Base-by-base conservation (phyloP, 768 basidiomycete genomes). In the Gloeophyllum trabeum region DNA sequence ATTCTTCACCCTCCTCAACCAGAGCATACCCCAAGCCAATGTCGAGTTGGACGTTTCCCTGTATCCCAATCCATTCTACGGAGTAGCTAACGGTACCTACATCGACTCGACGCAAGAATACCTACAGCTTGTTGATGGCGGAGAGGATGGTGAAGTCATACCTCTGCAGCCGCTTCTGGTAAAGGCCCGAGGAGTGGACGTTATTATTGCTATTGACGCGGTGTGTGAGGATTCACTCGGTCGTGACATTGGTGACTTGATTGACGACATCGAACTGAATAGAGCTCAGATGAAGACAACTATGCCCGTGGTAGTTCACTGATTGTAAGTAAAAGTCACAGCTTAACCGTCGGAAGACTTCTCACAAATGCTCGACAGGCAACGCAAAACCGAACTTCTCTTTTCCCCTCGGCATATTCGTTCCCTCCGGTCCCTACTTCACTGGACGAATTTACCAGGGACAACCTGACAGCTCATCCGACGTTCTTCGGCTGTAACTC, bases 401-500 rank as follows among this genome's bases (percentile, higher is more conserved):
- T 63, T 3, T 42, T 57, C 32, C 51, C 52, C 1, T 48, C 51
- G 22, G 32, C 42, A 6, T 43, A 53, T 20, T 47, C 57, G 36
- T 76, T 84, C 54, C 82, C 82, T 2, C 76, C 79, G 3, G 71
- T 82, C 24, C 82, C 82, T 12, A 51, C 61, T 5, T 66, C 64
- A 5, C 50, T 64, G 0, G 64, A 65, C 3, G 66, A 66, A 7
- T 86, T 83, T 56, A 52, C 80, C 26, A 55, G 61, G 1, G 70
- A 69, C 3, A 80, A 81, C 28, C 67, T 85, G 1, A 84, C 78
- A 51, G 61, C 61, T 35, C 73, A 79, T 21, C 75, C 84, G 2
- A 82, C 81, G 0, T 87, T 90, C 63, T 89, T 87, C 61, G 88
- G 87, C 3, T 89, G 87, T 54, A 32, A 53, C 44, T 10, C 10